Base-by-base conservation (phyloP, 2,329 filamentous ascomycete species). In the Rutstroemia sp. region DNA sequence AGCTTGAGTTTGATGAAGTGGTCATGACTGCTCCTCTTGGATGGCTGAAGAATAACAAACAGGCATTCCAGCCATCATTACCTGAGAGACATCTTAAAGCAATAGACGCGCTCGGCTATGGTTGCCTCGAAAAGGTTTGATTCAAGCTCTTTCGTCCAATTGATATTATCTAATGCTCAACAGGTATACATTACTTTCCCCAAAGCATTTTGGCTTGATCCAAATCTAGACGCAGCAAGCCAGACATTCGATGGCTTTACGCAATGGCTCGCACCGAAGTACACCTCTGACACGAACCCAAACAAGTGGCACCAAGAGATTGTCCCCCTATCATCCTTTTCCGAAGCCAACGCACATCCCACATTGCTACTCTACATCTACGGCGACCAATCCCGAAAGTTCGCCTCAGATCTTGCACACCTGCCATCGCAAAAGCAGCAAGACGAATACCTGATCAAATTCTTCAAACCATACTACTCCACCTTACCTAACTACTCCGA, bases 311-410 rank as follows among this genome's bases (percentile, higher is more conserved):
- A 78, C 59, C 80, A 84, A 71, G 79, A 86, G 73, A 77, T 76
- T 57, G 71, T 87, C 54, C 84, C 84, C 17, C 75, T 88, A 17
- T 77, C 83, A 45, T 75, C 78, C 1, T 74, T 88, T 2, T 54
- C 62, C 0, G 59, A 68, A 1, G 73, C 72, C 56, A 76, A 79
- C 2, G 57, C 61, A 9, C 84, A 88, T 44, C 82, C 86, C 34
- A 88, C 84, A 2, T 75, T 89, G 2, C 78, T 88, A 47, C 88
- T 87, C 75, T 88, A 83, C 72, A 76, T 75, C 56, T 76, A 75
- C 61, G 79, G 79, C 12, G 70, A 67, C 6, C 74, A 72, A 58
- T 73, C 72, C 5, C 57, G 61, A 3, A 61, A 72, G 38, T 67
- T 77, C 38, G 54, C 65, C 2, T 57, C 56, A 1, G 56, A 59